Evolutionary conservation across 352 stramenopile genomes (phyloP).

Genomic region (Phytopythium sindhum): DNA sequence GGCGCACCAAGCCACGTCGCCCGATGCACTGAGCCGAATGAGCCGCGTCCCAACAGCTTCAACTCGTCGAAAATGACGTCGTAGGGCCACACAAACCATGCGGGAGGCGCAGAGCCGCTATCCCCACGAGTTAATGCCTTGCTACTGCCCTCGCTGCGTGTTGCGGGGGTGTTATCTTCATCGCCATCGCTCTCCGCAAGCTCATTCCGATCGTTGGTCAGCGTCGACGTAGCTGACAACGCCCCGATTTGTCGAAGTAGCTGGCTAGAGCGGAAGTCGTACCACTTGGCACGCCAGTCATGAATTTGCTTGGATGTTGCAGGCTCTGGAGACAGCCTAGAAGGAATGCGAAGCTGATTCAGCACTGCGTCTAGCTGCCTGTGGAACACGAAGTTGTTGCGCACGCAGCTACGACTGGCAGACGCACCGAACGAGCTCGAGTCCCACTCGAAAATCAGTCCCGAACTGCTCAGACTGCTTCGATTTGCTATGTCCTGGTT

Average conservation of each 20-base stretch:
- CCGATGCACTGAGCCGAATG: constrained; percentile 3
- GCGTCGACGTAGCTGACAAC: background rate
- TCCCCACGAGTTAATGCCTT: background rate
- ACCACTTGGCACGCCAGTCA: constrained; percentile 1
- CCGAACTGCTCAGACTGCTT: background rate
- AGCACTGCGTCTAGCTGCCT: constrained; percentile 1
- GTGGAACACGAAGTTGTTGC: constrained; percentile 8
- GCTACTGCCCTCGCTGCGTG: background rate
- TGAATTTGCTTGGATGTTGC: background rate
- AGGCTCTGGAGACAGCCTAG: background rate
- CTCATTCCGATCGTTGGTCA: background rate
- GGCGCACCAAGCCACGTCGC: constrained; percentile 9
- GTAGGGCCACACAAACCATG: constrained; percentile 1
- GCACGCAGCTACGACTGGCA: background rate
- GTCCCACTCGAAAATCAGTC: background rate
- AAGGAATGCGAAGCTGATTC: background rate
- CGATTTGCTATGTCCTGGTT: background rate
- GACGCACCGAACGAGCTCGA: background rate
- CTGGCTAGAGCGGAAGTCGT: constrained; percentile 4
- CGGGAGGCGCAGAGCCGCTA: background rate
- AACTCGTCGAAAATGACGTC: constrained; percentile 5
- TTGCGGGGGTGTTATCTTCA: background rate
- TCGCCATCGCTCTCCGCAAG: background rate
- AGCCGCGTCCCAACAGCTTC: background rate
- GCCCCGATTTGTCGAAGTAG: background rate